Evolutionary conservation across 192 early-diverging fungal genomes (phyloP).

Genomic region (Backusella westeae): DNA sequence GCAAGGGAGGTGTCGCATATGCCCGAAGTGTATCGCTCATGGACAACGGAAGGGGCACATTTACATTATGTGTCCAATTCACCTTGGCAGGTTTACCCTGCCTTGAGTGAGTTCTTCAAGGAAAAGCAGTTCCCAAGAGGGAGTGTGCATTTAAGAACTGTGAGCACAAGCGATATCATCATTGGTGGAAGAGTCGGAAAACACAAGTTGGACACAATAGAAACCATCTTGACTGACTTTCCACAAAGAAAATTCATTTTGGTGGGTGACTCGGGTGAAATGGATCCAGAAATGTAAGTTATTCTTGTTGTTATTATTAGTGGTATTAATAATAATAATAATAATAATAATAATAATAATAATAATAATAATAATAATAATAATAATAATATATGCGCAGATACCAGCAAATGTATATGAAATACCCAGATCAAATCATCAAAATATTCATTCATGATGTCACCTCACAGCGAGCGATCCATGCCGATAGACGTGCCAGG

Average conservation of each 20-base stretch:
- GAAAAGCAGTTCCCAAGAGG: constrained; percentile 76
- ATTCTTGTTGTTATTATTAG: not conserved
- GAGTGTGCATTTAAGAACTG: constrained; percentile 54
- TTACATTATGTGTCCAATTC: constrained; percentile 91
- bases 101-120: constrained; percentile 71
- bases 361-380: not conserved
- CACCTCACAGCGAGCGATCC: constrained; percentile 26
- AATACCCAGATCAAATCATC: constrained; percentile 34
- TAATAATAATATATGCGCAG: constrained; percentile 4
- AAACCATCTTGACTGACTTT: constrained; percentile 53
- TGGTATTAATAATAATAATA: not conserved
- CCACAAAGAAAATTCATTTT: constrained; percentile 83
- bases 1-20: constrained; percentile 77
- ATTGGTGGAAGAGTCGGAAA: constrained; percentile 18
- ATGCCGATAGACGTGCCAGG: constrained; percentile 18
- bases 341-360: not conserved
- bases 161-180: constrained; percentile 22
- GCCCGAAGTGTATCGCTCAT: constrained; percentile 63
- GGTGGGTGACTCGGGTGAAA: constrained; percentile 89
- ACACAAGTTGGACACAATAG: constrained; percentile 29
- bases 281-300: constrained; percentile 80
- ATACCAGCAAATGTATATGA: constrained; percentile 26
- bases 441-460: constrained; percentile 43
- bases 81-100: constrained; percentile 87
- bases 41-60: constrained; percentile 56